Evolutionary conservation across 345 rosid species (phyloP).

Genomic region (Lumnitzera littorea): DNA sequence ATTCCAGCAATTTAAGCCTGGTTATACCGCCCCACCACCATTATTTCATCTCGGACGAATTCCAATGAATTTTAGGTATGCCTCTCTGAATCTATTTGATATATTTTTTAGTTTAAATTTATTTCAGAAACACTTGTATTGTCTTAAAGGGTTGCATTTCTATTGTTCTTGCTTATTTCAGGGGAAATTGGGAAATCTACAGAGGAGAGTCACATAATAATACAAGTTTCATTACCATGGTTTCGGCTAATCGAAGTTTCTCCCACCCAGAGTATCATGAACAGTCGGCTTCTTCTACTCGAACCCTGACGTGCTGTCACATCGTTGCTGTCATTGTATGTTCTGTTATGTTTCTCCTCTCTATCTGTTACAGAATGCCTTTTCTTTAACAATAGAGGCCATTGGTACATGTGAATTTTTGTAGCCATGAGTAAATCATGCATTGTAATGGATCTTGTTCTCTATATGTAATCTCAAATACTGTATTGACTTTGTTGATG

Average conservation of each 20-base stretch:
- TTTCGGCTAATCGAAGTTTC: conserved; percentile 51
- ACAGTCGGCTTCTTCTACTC: conserved; percentile 38
- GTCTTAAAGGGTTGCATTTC: not conserved
- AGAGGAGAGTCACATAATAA: conserved; percentile 35
- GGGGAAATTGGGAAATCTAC: conserved; percentile 79
- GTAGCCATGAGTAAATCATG: not conserved
- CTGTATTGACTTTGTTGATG: conserved; percentile 2
- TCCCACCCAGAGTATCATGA: conserved; percentile 35
- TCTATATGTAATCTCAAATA: not conserved
- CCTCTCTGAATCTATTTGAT: not conserved
- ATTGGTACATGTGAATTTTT: no score
- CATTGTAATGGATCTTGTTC: not conserved
- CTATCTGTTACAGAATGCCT: not conserved
- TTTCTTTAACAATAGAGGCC: not conserved
- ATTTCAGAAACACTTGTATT: not conserved
- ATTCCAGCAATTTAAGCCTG: conserved; percentile 73
- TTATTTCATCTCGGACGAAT: conserved; percentile 59
- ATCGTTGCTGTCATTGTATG: conserved; percentile 54
- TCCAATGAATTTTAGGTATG: conserved; percentile 72
- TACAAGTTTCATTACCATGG: conserved; percentile 58
- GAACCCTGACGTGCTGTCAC: conserved; percentile 55
- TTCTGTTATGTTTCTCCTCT: conserved; percentile 2
- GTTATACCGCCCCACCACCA: conserved; percentile 80
- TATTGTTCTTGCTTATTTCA: conserved; percentile 10
- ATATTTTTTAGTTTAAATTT: not conserved